These are phyloP conservation scores for Aspergillus niger DNA, from an alignment of 2,329 filamentous ascomycete species.

Conservation along the genomic window DNA sequence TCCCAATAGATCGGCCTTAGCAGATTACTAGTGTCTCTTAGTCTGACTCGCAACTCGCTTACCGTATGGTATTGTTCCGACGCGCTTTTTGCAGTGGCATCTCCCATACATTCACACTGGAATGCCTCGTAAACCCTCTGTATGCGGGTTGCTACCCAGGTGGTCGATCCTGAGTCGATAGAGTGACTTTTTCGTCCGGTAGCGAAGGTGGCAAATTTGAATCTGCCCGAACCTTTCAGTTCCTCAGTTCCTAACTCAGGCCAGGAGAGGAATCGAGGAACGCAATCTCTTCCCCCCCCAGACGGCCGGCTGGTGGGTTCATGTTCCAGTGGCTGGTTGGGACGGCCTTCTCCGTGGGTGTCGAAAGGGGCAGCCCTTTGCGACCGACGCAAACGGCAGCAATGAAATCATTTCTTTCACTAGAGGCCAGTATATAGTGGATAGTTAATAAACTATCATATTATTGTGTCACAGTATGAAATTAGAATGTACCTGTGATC, in stretches of 20 bases:
- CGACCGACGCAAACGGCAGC: background rate
- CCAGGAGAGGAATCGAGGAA: background rate
- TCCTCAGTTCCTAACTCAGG: background rate
- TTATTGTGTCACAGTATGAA: too few species aligned
- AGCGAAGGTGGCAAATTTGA: too few species aligned
- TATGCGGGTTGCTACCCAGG: too few species aligned
- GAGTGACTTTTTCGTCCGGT: too few species aligned
- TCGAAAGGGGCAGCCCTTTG: background rate
- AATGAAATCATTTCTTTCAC: background rate
- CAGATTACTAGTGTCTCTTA: background rate
- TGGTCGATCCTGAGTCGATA: too few species aligned
- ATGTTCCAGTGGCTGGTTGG: background rate
- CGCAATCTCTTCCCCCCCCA: too few species aligned
- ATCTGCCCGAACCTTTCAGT: too few species aligned
- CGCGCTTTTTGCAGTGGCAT: background rate
- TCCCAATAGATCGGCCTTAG: slow-evolving; percentile 17
- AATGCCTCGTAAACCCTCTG: too few species aligned
- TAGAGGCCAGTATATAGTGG: too few species aligned
- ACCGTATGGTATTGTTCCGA: background rate
- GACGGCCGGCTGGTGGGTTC: too few species aligned
- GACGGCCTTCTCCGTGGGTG: background rate
- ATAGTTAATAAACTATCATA: too few species aligned
- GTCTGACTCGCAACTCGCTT: background rate
- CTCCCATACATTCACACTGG: background rate
- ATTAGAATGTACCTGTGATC: too few species aligned